Evolutionary conservation across 805 yeast species (phyloP).

Genomic region (Candida parachauliodes): DNA sequence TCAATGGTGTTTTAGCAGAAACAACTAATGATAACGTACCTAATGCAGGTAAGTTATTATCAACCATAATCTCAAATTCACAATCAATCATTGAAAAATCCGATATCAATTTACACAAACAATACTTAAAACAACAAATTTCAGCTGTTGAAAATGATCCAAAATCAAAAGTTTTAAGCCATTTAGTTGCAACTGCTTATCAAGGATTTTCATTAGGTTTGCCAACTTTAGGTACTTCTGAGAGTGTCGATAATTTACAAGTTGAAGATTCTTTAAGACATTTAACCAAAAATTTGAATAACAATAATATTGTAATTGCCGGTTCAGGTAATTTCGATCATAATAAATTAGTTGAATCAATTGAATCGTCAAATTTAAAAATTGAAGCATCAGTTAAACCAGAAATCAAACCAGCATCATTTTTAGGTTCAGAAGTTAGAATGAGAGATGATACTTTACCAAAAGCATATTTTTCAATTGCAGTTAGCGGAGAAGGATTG

Average conservation of each 20-base stretch:
- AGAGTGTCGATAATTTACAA: constrained; percentile 56
- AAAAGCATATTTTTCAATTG: constrained; percentile 73
- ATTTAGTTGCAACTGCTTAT: constrained; percentile 79
- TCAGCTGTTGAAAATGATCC: constrained; percentile 55
- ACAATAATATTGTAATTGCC: constrained; percentile 66
- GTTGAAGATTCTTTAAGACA: constrained; percentile 55
- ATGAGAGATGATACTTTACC: constrained; percentile 85
- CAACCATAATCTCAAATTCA: constrained; percentile 39
- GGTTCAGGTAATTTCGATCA: constrained; percentile 70
- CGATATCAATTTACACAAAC: constrained; percentile 46
- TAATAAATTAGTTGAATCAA: constrained; percentile 63
- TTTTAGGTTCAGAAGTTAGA: constrained; percentile 85
- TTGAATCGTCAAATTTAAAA: constrained; percentile 45
- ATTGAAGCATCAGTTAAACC: constrained; percentile 52
- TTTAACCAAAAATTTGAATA: constrained; percentile 52
- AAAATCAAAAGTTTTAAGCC: constrained; percentile 61
- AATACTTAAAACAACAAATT: constrained; percentile 43
- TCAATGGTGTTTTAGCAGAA: constrained; percentile 58
- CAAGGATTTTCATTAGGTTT: constrained; percentile 79
- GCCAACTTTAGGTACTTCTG: constrained; percentile 74
- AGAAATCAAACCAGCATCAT: constrained; percentile 49
- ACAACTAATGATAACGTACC: constrained; percentile 47
- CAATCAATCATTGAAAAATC: constrained; percentile 38
- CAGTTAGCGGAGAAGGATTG: constrained; percentile 68
- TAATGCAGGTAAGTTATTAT: constrained; percentile 52